Conservation (phyloP, 495 filamentous ascomycete genomes). For the Aspergillus kassunensis region DNA sequence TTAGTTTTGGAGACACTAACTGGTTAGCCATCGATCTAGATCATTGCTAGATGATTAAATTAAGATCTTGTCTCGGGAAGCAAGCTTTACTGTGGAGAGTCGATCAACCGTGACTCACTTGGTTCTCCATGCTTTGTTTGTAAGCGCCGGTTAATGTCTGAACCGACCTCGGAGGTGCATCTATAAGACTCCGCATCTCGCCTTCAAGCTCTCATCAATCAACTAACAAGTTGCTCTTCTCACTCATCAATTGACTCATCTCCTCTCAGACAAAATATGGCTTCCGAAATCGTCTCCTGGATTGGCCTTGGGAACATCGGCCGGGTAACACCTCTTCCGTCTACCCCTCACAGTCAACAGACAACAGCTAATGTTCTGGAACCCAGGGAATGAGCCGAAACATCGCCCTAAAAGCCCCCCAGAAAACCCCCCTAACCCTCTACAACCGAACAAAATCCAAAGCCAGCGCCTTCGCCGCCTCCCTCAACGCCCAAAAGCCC, state of each 20-base stretch:
- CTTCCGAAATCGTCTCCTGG: conserved; percentile 52
- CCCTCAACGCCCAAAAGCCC: conserved; percentile 49
- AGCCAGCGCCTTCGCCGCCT: conserved; percentile 50
- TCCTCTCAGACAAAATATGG: conserved; percentile 15
- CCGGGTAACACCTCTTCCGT: conserved; percentile 63
- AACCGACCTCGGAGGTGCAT: background rate
- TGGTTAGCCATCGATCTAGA: no score
- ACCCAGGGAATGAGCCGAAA: conserved; percentile 81
- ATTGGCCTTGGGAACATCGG: conserved; percentile 93
- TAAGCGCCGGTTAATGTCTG: conserved; percentile 4
- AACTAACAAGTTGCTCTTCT: background rate
- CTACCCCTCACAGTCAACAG: background rate
- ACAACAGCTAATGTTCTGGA: conserved; percentile 18
- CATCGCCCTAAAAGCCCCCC: conserved; percentile 69
- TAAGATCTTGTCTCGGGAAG: background rate
- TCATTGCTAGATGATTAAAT: no score
- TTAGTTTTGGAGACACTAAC: background rate
- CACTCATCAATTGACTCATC: background rate
- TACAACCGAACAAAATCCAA: conserved; percentile 73
- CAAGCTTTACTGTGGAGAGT: background rate
- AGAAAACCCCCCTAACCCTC: conserved; percentile 64
- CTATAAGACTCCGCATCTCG: background rate
- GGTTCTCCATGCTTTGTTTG: background rate
- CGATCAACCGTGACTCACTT: conserved; percentile 4
- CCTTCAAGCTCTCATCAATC: background rate